Evolutionary conservation across 2,329 filamentous ascomycete genomes (phyloP), one percentile per base, ranked within the genome.

Genomic region (Leptographium lundbergii): DNA sequence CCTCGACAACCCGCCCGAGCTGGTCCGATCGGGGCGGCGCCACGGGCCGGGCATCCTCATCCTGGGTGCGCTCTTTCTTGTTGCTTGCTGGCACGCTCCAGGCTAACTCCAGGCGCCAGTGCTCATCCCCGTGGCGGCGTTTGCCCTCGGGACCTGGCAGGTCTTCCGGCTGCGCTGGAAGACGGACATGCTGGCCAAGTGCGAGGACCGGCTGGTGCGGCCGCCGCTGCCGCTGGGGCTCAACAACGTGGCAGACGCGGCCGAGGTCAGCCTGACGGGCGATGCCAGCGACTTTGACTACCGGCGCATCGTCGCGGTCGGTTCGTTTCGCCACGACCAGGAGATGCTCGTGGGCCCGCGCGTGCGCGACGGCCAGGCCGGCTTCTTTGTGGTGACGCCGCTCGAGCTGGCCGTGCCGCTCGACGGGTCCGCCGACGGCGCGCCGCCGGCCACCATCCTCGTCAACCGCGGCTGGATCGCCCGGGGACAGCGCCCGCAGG

Each of bases 291-390:
- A 95, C 45, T 99, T 99, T 70, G 92, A 99, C 71, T 96, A 92
- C 74, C 82, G 94, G 61, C 82, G 89, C 59, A 88, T 99, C 56
- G 81, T 82, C 63, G 87, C 90, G 13, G 82, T 77, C 0, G 94
- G 94, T 11, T 76, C 72, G 59, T 85, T 90, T 65, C 77, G 88
- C 47, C 94, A 99, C 72, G 91, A 96, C 69, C 84, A 88, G 70
- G 94, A 99, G 76, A 99, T 99, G 91, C 78, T 99, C 57, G 85
- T 99, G 61, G 94, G 94, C 0, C 94, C 94, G 60, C 84, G 94
- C 54, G 84, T 96, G 76, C 81, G 85, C 62, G 92, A 99, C 63
- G 92, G 92, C 14, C 82, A 92, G 68, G 87, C 96, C 69, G 94
- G 94, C 2, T 99, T 85, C 73, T 82, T 95, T 67, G 92, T 99